Percentiles rank a stretch among this genome's conserved stretches.
phyloP scores from a whole-genome alignment of 306 rosid genomes.

The Ochetophila trinervis region DNA sequence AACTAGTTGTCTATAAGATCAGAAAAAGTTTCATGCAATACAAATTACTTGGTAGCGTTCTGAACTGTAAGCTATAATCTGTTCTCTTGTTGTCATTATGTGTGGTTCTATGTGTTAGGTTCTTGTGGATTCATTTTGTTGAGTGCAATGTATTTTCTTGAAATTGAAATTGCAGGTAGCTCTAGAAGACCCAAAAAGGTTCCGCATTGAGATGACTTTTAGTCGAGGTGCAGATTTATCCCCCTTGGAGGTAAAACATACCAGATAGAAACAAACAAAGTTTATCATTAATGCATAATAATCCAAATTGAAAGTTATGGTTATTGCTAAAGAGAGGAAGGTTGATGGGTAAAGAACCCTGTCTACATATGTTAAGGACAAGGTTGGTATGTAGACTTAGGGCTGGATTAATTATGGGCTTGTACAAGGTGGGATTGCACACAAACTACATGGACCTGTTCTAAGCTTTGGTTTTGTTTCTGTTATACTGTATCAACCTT shows the following conservation, averaged over 20 bases:
- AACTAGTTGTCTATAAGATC: too few relatives aligned
- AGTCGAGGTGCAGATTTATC: constrained; percentile 98
- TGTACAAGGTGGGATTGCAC: too few relatives aligned
- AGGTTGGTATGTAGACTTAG: too few relatives aligned
- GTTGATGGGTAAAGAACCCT: background rate
- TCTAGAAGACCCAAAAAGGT: constrained; percentile 80
- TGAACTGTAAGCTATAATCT: too few relatives aligned
- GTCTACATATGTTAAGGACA: too few relatives aligned
- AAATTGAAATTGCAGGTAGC: constrained; percentile 63
- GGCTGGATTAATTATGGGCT: too few relatives aligned
- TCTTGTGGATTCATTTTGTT: constrained; percentile 6
- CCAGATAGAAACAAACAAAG: constrained; percentile 12
- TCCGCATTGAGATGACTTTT: constrained; percentile 80
- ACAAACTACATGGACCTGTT: too few relatives aligned
- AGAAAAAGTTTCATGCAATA: too few relatives aligned
- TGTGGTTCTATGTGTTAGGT: background rate
- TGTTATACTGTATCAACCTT: too few relatives aligned
- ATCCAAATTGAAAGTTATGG: background rate
- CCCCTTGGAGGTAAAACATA: constrained; percentile 74
- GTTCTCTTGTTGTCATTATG: background rate
- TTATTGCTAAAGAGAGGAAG: background rate
- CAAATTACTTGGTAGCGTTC: too few relatives aligned
- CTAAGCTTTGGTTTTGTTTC: too few relatives aligned
- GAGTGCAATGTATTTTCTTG: constrained; percentile 16
- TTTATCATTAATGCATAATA: background rate